phyloP scores from a whole-genome alignment of 306 rosid genomes.

The Trifolium dubium region DNA sequence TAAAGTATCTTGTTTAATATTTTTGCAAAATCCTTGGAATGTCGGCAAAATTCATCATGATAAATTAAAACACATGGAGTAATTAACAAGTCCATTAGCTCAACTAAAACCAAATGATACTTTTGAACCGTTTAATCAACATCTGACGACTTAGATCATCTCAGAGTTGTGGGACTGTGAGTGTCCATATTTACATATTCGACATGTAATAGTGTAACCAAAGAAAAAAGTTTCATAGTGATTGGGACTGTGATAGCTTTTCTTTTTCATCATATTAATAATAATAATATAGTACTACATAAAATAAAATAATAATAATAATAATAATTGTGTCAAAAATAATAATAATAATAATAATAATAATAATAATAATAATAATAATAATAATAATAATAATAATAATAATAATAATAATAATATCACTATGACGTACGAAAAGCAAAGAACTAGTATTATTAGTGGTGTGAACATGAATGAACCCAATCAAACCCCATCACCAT shows the following conservation, averaged over 20 bases:
- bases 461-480: slow-evolving; percentile 12
- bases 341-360: too few relatives aligned
- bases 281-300: background rate
- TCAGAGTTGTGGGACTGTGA: too few relatives aligned
- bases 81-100: background rate
- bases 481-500: background rate
- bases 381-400: too few relatives aligned
- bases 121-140: too few relatives aligned
- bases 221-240: background rate
- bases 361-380: too few relatives aligned
- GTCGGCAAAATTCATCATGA: background rate
- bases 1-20: background rate
- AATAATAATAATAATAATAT: background rate
- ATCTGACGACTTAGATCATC: too few relatives aligned
- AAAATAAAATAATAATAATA: too few relatives aligned
- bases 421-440: background rate
- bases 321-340: too few relatives aligned
- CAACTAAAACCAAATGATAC: background rate
- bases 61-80: too few relatives aligned
- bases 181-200: too few relatives aligned
- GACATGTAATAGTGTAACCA: background rate
- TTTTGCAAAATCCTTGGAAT: slow-evolving; percentile 5
- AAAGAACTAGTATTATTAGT: background rate
- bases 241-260: background rate
- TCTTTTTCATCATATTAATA: background rate